A percentile compares a stretch with the other conserved stretches of the same genome.
These are phyloP conservation scores for Phytophthora pisi DNA, from an alignment of 352 stramenopile species.

Conservation along the genomic window DNA sequence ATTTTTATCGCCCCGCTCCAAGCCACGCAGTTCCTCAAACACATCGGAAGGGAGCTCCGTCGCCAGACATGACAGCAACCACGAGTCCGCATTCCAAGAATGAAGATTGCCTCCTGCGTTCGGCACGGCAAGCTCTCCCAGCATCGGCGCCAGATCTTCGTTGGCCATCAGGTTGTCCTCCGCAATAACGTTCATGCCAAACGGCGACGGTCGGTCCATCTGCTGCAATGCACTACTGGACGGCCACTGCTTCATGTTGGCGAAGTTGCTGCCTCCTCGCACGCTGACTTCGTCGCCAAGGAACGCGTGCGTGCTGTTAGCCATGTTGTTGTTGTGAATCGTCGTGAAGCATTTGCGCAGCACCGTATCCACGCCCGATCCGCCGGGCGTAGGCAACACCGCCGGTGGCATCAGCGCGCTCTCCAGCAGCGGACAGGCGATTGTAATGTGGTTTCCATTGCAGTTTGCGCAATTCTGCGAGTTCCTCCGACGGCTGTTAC, in stretches of 20 bases:
- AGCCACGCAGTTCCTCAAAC: slow-evolving; percentile 51
- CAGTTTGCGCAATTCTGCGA: slow-evolving; percentile 75
- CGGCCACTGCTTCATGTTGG: slow-evolving; percentile 42
- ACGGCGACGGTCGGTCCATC: slow-evolving; percentile 50
- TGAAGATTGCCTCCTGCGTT: slow-evolving; percentile 24
- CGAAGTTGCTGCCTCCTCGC: slow-evolving; percentile 62
- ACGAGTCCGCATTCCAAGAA: slow-evolving; percentile 65
- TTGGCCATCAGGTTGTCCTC: slow-evolving; percentile 57
- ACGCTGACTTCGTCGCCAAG: slow-evolving; percentile 88
- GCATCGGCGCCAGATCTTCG: slow-evolving; percentile 43
- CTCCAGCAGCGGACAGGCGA: slow-evolving; percentile 75
- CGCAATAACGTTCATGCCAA: slow-evolving; percentile 76
- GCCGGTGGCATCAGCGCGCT: slow-evolving; percentile 42
- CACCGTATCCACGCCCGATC: slow-evolving; percentile 63
- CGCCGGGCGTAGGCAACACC: slow-evolving; percentile 5
- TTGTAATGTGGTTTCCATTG: slow-evolving; percentile 83
- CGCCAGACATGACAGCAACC: slow-evolving; percentile 69
- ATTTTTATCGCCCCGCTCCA: slow-evolving; percentile 33
- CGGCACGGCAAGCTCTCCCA: slow-evolving; percentile 40
- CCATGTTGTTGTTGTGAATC: slow-evolving; percentile 85
- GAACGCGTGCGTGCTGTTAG: slow-evolving; percentile 86
- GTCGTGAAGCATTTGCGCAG: slow-evolving; percentile 89
- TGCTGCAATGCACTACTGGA: slow-evolving; percentile 34
- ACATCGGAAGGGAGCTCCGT: slow-evolving; percentile 69
- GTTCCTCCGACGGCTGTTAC: slow-evolving; percentile 47